A percentile compares a stretch with the other conserved stretches of the same genome.
Evolutionary conservation across 345 rosid genomes (phyloP).

Genomic region (Moricandia arvensis): DNA sequence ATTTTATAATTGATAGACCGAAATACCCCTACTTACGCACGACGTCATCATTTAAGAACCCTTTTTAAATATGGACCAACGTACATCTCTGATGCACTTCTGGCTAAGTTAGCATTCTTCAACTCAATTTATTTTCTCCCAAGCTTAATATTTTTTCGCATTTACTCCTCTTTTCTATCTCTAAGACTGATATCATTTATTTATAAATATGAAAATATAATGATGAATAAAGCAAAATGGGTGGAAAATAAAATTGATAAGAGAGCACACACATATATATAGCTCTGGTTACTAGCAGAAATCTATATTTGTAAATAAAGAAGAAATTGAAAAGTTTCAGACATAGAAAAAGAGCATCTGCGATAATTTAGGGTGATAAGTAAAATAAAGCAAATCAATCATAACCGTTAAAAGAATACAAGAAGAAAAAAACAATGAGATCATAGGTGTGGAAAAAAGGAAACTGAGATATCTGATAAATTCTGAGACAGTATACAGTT

Average conservation of each 20-base stretch:
- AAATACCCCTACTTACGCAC: slow-evolving; percentile 16
- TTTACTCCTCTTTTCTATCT: neutral
- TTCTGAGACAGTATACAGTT: slow-evolving; percentile 31
- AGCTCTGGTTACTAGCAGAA: neutral
- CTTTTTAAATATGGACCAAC: neutral
- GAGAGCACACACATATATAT: neutral
- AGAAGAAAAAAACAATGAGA: slow-evolving; percentile 35
- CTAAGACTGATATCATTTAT: neutral
- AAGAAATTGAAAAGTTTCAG: neutral
- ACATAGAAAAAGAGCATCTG: slow-evolving; percentile 15
- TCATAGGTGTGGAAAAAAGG: slow-evolving; percentile 24
- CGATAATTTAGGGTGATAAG: slow-evolving; percentile 11
- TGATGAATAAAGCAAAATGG: neutral
- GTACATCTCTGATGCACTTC: slow-evolving; percentile 4
- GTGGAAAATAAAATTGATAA: neutral
- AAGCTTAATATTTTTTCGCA: neutral
- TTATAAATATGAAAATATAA: neutral
- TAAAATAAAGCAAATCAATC: slow-evolving; percentile 32
- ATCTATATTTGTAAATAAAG: neutral
- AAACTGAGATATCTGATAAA: slow-evolving; percentile 33
- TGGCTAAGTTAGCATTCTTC: slow-evolving; percentile 2
- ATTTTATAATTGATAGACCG: neutral
- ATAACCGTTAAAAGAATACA: slow-evolving; percentile 34
- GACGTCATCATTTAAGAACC: slow-evolving; percentile 16
- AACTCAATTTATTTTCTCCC: neutral